Evolutionary conservation across 2,329 filamentous ascomycete genomes (phyloP).

Genomic region (Coniochaeta sp.): DNA sequence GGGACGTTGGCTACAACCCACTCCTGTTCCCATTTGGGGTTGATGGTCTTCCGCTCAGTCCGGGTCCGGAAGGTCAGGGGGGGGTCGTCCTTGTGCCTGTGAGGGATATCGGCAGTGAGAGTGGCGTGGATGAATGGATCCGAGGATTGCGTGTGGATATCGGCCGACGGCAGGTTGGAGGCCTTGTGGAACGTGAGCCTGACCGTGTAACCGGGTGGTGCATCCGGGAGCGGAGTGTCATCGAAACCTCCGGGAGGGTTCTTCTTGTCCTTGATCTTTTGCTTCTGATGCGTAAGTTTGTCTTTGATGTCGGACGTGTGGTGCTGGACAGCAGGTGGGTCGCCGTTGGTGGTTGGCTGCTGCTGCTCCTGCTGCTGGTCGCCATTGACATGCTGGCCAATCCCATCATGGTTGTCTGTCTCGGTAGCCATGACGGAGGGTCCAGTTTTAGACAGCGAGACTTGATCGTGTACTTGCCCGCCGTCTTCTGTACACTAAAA

Average conservation of each 20-base stretch:
- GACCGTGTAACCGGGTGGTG: conserved; percentile 73
- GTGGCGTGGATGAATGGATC: conserved; percentile 79
- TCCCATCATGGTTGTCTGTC: not conserved
- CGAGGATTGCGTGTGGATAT: conserved; percentile 68
- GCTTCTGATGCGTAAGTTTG: conserved; percentile 20
- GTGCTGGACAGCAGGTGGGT: not conserved
- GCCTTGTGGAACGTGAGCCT: conserved; percentile 80
- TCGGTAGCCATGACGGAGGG: not conserved
- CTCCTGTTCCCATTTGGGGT: conserved; percentile 75
- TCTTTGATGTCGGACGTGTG: conserved; percentile 9
- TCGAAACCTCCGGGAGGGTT: conserved; percentile 74
- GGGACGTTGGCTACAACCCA: conserved; percentile 90
- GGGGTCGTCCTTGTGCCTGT: conserved; percentile 81
- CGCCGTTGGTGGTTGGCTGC: not conserved
- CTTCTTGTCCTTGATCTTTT: conserved; percentile 28
- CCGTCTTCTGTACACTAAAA: too few species aligned
- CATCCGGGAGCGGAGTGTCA: conserved; percentile 65
- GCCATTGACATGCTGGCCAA: not conserved
- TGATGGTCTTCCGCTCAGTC: conserved; percentile 63
- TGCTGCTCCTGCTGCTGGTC: not conserved
- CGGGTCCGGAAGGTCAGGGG: conserved; percentile 65
- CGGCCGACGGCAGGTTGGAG: conserved; percentile 72
- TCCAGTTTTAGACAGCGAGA: not conserved
- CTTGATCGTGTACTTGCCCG: not conserved
- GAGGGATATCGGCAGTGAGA: conserved; percentile 62